Evolutionary conservation across 177 flowering plant species (phyloP).

Genomic region (Vitis hybrid): DNA sequence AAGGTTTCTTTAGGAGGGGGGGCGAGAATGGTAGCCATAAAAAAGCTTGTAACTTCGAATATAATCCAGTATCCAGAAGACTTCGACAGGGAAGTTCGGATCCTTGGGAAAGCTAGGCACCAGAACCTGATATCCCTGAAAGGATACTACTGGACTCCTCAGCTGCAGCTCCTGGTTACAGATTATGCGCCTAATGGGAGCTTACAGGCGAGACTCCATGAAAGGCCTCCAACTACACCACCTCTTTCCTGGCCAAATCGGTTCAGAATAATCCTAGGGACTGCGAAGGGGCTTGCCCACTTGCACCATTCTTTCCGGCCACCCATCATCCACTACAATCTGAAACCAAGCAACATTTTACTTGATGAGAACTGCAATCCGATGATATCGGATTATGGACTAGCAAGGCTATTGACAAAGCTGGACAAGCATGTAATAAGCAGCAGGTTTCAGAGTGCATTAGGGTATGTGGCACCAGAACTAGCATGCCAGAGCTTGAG

Average conservation of each 20-base stretch:
- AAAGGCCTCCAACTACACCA: constrained; percentile 39
- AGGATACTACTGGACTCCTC: constrained; percentile 93
- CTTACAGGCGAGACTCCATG: constrained; percentile 70
- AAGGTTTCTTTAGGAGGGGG: constrained; percentile 61
- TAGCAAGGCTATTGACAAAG: constrained; percentile 69
- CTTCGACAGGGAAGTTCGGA: constrained; percentile 80
- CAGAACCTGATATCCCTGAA: constrained; percentile 59
- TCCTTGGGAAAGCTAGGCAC: constrained; percentile 75
- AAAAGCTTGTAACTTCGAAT: constrained; percentile 62
- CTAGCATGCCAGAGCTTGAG: constrained; percentile 86
- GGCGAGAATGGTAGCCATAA: constrained; percentile 57
- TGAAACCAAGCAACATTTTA: constrained; percentile 90
- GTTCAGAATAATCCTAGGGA: constrained; percentile 72
- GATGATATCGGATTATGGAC: constrained; percentile 78
- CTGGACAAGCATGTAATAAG: constrained; percentile 62
- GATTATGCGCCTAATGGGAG: constrained; percentile 78
- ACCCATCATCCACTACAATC: constrained; percentile 79
- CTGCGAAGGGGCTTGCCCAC: constrained; percentile 87
- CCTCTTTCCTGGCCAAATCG: constrained; percentile 77
- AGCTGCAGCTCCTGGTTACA: constrained; percentile 72
- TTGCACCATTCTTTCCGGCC: constrained; percentile 81
- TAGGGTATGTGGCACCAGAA: constrained; percentile 93
- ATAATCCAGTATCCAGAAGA: constrained; percentile 70
- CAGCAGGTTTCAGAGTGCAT: constrained; percentile 71
- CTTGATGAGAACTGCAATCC: constrained; percentile 75